Evolutionary conservation across 208 protist genomes (phyloP).

Genomic region (Leishmania lainsoni): DNA sequence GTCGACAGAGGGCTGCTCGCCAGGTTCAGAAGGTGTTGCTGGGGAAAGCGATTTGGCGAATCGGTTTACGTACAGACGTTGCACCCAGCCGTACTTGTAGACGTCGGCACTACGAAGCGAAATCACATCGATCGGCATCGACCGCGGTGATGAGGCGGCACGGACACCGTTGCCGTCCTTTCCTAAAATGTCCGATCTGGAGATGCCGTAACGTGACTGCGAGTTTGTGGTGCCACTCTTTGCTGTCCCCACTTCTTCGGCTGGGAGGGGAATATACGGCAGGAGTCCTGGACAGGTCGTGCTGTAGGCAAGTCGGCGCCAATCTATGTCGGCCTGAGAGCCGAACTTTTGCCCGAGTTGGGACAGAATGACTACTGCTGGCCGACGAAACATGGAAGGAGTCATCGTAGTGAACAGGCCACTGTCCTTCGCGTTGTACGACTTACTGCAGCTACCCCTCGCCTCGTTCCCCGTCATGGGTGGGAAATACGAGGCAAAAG

Average conservation of each 20-base stretch:
- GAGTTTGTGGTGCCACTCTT: neutral
- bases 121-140: conserved; percentile 79
- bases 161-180: conserved; percentile 6
- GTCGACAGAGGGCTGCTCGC: conserved; percentile 1
- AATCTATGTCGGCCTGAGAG: conserved; percentile 67
- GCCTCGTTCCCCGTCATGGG: neutral
- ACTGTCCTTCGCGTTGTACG: conserved; percentile 49
- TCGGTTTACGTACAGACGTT: conserved; percentile 69
- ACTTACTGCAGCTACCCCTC: neutral
- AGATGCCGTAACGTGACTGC: conserved; percentile 5
- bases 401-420: conserved; percentile 59
- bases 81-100: conserved; percentile 84
- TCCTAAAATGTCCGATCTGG: neutral
- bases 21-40: neutral
- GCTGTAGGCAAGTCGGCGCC: conserved; percentile 75
- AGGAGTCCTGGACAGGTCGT: conserved; percentile 65
- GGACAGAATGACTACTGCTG: conserved; percentile 81
- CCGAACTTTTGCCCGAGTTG: conserved; percentile 87
- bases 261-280: conserved; percentile 39
- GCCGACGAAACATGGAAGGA: conserved; percentile 59
- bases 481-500: conserved; percentile 31
- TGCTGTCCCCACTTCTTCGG: conserved; percentile 2
- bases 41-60: conserved; percentile 63
- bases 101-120: conserved; percentile 82
- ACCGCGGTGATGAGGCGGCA: neutral